phyloP scores from a whole-genome alignment of 306 rosid species.

The Gynostemma pentaphyllum region DNA sequence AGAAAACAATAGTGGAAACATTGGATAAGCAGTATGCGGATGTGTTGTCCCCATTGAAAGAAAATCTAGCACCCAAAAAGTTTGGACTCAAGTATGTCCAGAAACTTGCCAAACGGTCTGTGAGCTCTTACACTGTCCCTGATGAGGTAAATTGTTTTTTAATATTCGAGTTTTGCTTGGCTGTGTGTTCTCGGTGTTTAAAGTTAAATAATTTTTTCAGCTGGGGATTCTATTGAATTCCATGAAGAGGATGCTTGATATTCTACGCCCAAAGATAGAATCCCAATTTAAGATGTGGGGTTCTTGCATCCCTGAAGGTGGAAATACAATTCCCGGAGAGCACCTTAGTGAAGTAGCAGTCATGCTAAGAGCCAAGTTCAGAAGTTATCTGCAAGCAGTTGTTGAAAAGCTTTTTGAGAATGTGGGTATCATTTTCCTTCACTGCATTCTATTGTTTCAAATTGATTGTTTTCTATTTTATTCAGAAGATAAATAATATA shows the following conservation, averaged over 20 bases:
- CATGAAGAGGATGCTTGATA: conserved; percentile 84
- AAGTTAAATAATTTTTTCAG: conserved; percentile 34
- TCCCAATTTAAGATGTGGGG: conserved; percentile 88
- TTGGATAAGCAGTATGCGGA: conserved; percentile 94
- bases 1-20: conserved; percentile 80
- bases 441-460: background rate
- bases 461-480: background rate
- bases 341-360: conserved; percentile 96
- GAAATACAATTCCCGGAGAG: conserved; percentile 81
- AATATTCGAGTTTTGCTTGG: background rate
- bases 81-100: conserved; percentile 96
- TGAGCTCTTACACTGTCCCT: conserved; percentile 54
- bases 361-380: conserved; percentile 90
- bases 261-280: conserved; percentile 80
- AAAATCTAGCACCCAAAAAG: conserved; percentile 74
- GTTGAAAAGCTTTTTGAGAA: conserved; percentile 86
- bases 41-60: conserved; percentile 81
- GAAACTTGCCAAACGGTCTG: conserved; percentile 75
- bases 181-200: conserved; percentile 5
- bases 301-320: conserved; percentile 75
- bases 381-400: conserved; percentile 76
- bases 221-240: conserved; percentile 81
- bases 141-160: conserved; percentile 57
- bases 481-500: background rate
- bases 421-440: conserved; percentile 39